Evolutionary conservation across 148 eudicot genomes (phyloP).

Genomic region (Cornus kousa): DNA sequence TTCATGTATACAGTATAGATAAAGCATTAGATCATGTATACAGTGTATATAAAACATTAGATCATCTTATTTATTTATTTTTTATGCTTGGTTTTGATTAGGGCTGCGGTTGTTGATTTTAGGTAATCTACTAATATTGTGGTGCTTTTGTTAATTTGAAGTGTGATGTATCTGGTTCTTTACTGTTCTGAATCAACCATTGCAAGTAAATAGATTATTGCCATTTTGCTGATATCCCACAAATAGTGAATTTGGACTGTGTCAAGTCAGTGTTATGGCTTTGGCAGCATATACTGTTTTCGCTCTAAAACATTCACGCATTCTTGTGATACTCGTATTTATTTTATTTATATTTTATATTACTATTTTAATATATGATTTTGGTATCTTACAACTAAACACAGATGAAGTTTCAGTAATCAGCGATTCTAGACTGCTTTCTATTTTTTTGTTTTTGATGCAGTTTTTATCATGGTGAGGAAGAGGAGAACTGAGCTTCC

Average conservation of each 20-base stretch:
- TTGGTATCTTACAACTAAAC: background rate
- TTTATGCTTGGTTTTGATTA: background rate
- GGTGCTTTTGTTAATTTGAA: background rate
- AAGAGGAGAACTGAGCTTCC: slow-evolving; percentile 71
- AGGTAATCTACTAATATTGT: background rate
- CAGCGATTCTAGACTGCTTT: background rate
- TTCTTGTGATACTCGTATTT: background rate
- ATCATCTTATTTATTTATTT: background rate
- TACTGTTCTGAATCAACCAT: background rate
- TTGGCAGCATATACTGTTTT: background rate
- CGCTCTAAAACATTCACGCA: background rate
- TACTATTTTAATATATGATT: background rate
- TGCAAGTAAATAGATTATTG: background rate
- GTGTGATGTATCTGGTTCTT: background rate
- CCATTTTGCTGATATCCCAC: background rate
- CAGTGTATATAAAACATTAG: background rate
- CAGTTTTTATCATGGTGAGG: slow-evolving; percentile 71
- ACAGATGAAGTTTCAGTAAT: background rate
- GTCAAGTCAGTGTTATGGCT: background rate
- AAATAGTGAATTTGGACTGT: background rate
- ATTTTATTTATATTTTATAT: too few species aligned
- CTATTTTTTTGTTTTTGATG: background rate
- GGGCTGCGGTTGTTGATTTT: background rate
- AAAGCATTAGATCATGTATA: background rate
- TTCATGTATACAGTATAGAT: too few species aligned